These are phyloP conservation scores for Diaporthe nobilis DNA, from an alignment of 2,329 filamentous ascomycete species.

Conservation along the genomic window DNA sequence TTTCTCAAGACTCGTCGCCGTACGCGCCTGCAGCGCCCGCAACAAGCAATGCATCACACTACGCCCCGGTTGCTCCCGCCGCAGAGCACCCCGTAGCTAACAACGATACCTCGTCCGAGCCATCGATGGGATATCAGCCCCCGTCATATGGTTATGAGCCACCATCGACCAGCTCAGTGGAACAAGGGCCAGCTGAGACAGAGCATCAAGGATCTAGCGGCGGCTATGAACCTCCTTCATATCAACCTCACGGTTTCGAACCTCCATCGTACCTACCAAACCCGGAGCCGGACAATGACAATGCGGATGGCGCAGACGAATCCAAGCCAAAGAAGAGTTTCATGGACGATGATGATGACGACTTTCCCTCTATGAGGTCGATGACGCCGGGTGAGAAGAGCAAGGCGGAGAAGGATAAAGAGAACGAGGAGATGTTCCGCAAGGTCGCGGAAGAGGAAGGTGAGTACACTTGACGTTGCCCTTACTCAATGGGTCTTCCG, in stretches of 20 bases:
- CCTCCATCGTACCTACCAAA: constrained; percentile 69
- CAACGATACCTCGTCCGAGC: constrained; percentile 6
- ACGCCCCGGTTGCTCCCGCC: constrained; percentile 33
- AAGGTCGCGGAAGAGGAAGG: constrained; percentile 85
- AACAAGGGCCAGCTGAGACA: constrained; percentile 43
- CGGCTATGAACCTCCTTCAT: constrained; percentile 74
- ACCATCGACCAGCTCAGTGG: constrained; percentile 54
- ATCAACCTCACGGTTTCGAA: constrained; percentile 71
- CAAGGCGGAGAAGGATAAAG: constrained; percentile 79
- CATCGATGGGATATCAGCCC: constrained; percentile 57
- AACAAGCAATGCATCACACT: constrained; percentile 28
- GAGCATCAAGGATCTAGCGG: constrained; percentile 52
- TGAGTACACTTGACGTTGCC: constrained; percentile 55
- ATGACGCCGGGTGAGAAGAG: constrained; percentile 69
- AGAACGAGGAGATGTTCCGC: constrained; percentile 88
- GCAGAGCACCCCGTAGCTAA: constrained; percentile 14
- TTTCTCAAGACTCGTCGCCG: constrained; percentile 38
- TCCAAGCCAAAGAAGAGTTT: constrained; percentile 80
- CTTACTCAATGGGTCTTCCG: constrained; percentile 39
- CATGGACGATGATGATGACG: constrained; percentile 85
- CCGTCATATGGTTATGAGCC: constrained; percentile 67
- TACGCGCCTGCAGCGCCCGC: constrained; percentile 42
- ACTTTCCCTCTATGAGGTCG: constrained; percentile 65
- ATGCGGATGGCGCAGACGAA: constrained; percentile 61
- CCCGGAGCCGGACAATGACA: constrained; percentile 58